These are phyloP conservation scores for Colletotrichum coccodes DNA, from an alignment of 2,329 filamentous ascomycete genomes.

Conservation along the genomic window DNA sequence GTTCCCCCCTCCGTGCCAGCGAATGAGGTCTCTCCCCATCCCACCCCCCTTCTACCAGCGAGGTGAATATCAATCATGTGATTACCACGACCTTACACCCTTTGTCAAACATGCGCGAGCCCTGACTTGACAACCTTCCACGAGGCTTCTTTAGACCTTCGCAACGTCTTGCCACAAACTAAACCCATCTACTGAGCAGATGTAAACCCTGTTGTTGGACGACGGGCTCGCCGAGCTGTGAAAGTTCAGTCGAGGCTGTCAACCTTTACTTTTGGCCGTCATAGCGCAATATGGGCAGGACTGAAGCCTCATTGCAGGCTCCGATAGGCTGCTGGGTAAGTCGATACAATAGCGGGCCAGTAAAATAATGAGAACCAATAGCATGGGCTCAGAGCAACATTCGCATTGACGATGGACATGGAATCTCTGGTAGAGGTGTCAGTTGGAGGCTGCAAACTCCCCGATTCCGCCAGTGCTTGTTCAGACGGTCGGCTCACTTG, in stretches of 20 bases:
- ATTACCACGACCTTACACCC: background rate
- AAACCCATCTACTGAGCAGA: background rate
- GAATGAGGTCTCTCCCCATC: background rate
- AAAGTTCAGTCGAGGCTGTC: conserved; percentile 7
- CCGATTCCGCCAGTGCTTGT: conserved; percentile 1
- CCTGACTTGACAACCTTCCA: conserved; percentile 14
- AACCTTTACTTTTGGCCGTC: background rate
- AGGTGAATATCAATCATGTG: background rate
- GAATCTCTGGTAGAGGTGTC: background rate
- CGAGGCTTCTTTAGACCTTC: conserved; percentile 6
- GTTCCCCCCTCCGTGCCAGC: background rate
- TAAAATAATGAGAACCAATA: background rate
- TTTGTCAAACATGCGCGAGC: conserved; percentile 4
- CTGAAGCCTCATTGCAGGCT: background rate
- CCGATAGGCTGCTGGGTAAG: background rate
- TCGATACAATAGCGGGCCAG: background rate
- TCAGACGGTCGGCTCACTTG: background rate
- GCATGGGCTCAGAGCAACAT: background rate
- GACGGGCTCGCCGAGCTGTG: conserved; percentile 3
- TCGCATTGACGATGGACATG: background rate
- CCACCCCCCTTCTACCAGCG: background rate
- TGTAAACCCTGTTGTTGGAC: background rate
- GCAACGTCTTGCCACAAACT: conserved; percentile 12
- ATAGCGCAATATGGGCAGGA: background rate
- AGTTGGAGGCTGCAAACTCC: background rate